These are phyloP conservation scores for Oidiodendron maius DNA, from an alignment of 495 filamentous ascomycete genomes.

Conservation along the genomic window DNA sequence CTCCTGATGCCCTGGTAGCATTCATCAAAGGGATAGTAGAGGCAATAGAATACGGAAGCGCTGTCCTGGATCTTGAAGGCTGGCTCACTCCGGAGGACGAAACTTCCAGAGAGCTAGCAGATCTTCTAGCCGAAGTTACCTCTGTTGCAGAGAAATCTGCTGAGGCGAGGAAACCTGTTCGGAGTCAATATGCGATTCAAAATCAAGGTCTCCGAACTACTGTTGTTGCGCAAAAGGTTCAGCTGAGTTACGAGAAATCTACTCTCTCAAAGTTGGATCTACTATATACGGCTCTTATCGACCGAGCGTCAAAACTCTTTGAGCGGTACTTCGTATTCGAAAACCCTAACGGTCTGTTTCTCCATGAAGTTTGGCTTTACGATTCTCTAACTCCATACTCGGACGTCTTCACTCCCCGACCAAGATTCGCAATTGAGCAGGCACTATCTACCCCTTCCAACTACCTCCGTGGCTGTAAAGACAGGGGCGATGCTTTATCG, in stretches of 20 bases:
- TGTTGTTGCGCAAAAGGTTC: constrained; percentile 80
- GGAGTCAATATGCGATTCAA: constrained; percentile 68
- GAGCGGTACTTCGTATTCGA: constrained; percentile 49
- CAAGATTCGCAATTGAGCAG: constrained; percentile 72
- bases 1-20: constrained; percentile 31
- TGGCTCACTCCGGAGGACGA: constrained; percentile 27
- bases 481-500: constrained; percentile 39
- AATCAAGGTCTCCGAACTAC: constrained; percentile 73
- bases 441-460: constrained; percentile 77
- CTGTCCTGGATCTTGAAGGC: constrained; percentile 13
- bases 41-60: constrained; percentile 22
- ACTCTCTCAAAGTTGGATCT: constrained; percentile 67
- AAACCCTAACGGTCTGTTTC: constrained; percentile 56
- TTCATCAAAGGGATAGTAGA: constrained; percentile 28
- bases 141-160: constrained; percentile 33
- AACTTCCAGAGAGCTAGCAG: constrained; percentile 27
- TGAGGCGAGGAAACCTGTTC: constrained; percentile 43
- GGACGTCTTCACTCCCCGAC: constrained; percentile 76
- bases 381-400: constrained; percentile 73
- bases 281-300: constrained; percentile 69
- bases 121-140: constrained; percentile 33
- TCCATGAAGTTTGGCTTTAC: constrained; percentile 80
- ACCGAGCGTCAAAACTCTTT: constrained; percentile 52
- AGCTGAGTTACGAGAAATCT: constrained; percentile 75
- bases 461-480: constrained; percentile 67